Conservation (phyloP, 2,329 filamentous ascomycete genomes). For the Lachnellula willkommii region DNA sequence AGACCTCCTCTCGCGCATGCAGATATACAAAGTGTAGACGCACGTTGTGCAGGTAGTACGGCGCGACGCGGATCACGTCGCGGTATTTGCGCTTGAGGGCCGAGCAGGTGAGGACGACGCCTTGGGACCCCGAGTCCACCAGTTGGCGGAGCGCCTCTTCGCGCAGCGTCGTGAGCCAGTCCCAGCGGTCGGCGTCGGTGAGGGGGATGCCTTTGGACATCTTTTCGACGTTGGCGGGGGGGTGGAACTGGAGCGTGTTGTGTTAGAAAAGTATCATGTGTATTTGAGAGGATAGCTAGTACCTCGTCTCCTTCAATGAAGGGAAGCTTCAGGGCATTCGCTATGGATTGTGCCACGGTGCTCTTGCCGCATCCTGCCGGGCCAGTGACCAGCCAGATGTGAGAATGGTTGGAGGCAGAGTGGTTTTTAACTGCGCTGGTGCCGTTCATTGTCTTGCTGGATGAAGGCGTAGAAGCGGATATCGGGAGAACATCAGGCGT, state of each 20-base stretch:
- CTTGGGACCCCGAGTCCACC: constrained; percentile 46
- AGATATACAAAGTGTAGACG: constrained; percentile 91
- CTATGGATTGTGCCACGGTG: constrained; percentile 63
- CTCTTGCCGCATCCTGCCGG: constrained; percentile 77
- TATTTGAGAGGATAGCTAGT: constrained; percentile 32
- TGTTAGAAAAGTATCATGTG: constrained; percentile 10
- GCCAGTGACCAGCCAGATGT: constrained; percentile 77
- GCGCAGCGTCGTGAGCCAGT: constrained; percentile 81
- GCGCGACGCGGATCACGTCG: constrained; percentile 78
- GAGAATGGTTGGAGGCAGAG: constrained; percentile 40
- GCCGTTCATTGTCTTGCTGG: constrained; percentile 18
- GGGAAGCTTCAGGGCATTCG: constrained; percentile 56
- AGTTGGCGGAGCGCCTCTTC: constrained; percentile 58
- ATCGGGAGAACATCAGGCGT: constrained; percentile 26
- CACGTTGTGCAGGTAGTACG: constrained; percentile 68
- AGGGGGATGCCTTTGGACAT: constrained; percentile 81
- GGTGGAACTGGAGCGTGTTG: constrained; percentile 56
- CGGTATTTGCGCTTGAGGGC: constrained; percentile 96
- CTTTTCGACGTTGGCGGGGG: constrained; percentile 77
- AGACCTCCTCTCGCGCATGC: constrained; percentile 66
- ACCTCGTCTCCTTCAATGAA: constrained; percentile 78
- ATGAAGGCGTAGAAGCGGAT: constrained; percentile 3
- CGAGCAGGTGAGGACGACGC: constrained; percentile 94
- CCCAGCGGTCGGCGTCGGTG: constrained; percentile 92
- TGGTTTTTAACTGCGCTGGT: constrained; percentile 8